phyloP scores from a whole-genome alignment of 1,284 basidiomycete genomes.

The Apiotrichum porosum region DNA sequence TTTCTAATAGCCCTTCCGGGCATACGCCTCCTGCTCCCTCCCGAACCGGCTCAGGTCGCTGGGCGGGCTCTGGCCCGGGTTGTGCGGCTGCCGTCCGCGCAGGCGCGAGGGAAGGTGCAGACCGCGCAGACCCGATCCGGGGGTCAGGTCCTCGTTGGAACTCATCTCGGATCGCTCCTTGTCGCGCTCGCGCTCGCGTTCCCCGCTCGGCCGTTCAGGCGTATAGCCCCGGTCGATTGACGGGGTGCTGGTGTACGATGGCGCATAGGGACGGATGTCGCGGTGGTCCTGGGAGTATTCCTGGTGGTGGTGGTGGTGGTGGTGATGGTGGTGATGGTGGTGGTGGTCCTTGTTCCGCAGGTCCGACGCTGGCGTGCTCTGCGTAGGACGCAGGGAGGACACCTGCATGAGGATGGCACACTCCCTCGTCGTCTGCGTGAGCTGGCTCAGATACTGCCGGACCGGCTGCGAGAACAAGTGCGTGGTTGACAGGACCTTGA shows the following conservation, averaged over 20 bases:
- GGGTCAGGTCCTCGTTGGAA: slow-evolving; percentile 8
- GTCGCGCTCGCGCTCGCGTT: neutral
- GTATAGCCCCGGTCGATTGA: too few relatives aligned
- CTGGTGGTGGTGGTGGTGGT: too few relatives aligned
- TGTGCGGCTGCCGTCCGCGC: neutral
- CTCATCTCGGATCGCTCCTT: neutral
- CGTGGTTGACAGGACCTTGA: slow-evolving; percentile 45
- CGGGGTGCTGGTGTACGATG: too few relatives aligned
- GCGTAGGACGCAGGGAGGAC: slow-evolving; percentile 36
- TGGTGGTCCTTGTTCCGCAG: neutral
- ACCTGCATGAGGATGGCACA: slow-evolving; percentile 50
- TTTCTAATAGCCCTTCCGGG: too few relatives aligned
- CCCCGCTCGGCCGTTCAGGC: too few relatives aligned
- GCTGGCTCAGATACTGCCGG: slow-evolving; percentile 40
- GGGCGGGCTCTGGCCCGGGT: too few relatives aligned
- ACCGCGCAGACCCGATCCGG: neutral
- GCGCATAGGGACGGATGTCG: too few relatives aligned
- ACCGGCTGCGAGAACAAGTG: slow-evolving; percentile 38
- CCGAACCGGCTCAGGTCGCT: too few relatives aligned
- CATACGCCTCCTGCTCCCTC: too few relatives aligned
- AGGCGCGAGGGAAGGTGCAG: slow-evolving; percentile 5
- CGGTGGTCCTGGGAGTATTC: too few relatives aligned
- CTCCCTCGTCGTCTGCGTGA: slow-evolving; percentile 51
- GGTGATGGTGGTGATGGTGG: too few relatives aligned
- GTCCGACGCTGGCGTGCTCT: slow-evolving; percentile 16